Evolutionary conservation across 2,329 filamentous ascomycete species (phyloP).

Genomic region (Pyrenophora seminiperda): DNA sequence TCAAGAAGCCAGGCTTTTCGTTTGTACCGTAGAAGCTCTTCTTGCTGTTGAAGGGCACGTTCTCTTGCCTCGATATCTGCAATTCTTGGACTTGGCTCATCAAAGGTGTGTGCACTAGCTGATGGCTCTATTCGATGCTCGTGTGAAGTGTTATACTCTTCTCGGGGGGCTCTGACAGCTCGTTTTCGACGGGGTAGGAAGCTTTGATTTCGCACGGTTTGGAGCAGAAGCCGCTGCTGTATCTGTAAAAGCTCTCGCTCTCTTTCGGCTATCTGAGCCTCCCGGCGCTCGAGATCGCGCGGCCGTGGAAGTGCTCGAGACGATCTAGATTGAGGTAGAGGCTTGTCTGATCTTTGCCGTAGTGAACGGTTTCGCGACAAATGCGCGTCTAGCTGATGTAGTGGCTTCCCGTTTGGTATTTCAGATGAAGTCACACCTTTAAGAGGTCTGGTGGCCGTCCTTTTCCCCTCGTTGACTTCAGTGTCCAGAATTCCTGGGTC

Average conservation of each 20-base stretch:
- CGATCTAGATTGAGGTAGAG: not conserved
- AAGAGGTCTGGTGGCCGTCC: not conserved
- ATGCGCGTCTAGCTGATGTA: not conserved
- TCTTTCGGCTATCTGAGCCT: constrained; percentile 11
- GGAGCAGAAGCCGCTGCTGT: constrained; percentile 12
- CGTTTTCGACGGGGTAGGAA: not conserved
- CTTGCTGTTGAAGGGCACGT: constrained; percentile 10
- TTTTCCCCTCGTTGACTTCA: constrained; percentile 1
- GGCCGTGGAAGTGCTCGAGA: not conserved
- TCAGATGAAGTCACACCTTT: not conserved
- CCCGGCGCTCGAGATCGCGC: constrained; percentile 9
- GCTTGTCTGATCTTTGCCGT: not conserved
- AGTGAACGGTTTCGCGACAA: not conserved
- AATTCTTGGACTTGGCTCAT: not conserved
- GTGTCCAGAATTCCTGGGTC: constrained; percentile 6
- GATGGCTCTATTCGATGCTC: not conserved
- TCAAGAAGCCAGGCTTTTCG: constrained; percentile 13
- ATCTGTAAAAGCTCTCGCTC: constrained; percentile 14
- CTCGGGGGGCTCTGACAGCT: not conserved
- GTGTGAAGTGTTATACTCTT: not conserved
- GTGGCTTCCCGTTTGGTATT: not conserved
- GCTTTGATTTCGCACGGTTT: constrained; percentile 1
- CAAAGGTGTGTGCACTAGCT: not conserved
- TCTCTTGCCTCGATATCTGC: constrained; percentile 12
- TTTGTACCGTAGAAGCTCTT: constrained; percentile 17